phyloP scores from a whole-genome alignment of 805 yeast genomes.

The Hanseniaspora meyeri region DNA sequence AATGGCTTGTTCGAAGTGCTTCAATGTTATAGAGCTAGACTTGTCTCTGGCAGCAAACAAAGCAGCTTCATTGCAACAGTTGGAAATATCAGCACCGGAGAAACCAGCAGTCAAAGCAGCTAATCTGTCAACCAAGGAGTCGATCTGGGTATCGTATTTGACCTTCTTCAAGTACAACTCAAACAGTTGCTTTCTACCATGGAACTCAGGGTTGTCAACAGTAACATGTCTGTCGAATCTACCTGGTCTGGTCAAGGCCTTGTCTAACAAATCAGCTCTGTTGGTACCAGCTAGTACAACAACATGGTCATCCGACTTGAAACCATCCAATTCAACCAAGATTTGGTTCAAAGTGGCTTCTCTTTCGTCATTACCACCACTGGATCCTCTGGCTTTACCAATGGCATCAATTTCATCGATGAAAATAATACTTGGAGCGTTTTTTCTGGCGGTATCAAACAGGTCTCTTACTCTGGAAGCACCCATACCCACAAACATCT shows the following conservation, averaged over 20 bases:
- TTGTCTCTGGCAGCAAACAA: slow-evolving; percentile 77
- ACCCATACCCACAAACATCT: slow-evolving; percentile 95
- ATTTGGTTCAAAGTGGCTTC: slow-evolving; percentile 87
- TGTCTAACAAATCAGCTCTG: slow-evolving; percentile 80
- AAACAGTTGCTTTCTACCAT: slow-evolving; percentile 79
- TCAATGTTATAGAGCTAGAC: slow-evolving; percentile 46
- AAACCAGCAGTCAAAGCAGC: slow-evolving; percentile 92
- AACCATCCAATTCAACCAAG: slow-evolving; percentile 93
- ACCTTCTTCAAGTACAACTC: slow-evolving; percentile 63
- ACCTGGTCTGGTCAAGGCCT: slow-evolving; percentile 86
- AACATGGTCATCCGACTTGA: slow-evolving; percentile 74
- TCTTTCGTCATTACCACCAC: slow-evolving; percentile 84
- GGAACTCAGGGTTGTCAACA: slow-evolving; percentile 77
- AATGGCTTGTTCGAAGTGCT: slow-evolving; percentile 82
- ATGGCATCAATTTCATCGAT: slow-evolving; percentile 95
- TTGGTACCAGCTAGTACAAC: slow-evolving; percentile 93
- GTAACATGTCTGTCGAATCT: slow-evolving; percentile 83
- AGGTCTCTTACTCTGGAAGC: slow-evolving; percentile 89
- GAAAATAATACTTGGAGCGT: slow-evolving; percentile 82
- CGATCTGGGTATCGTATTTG: slow-evolving; percentile 37
- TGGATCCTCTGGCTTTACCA: slow-evolving; percentile 69
- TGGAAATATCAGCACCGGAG: slow-evolving; percentile 93
- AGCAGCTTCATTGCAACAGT: slow-evolving; percentile 90
- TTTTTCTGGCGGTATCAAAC: slow-evolving; percentile 77
- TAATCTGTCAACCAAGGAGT: slow-evolving; percentile 63